These are phyloP conservation scores for Phaeosphaeria sp. DNA, from an alignment of 2,329 filamentous ascomycete genomes.

Conservation along the genomic window DNA sequence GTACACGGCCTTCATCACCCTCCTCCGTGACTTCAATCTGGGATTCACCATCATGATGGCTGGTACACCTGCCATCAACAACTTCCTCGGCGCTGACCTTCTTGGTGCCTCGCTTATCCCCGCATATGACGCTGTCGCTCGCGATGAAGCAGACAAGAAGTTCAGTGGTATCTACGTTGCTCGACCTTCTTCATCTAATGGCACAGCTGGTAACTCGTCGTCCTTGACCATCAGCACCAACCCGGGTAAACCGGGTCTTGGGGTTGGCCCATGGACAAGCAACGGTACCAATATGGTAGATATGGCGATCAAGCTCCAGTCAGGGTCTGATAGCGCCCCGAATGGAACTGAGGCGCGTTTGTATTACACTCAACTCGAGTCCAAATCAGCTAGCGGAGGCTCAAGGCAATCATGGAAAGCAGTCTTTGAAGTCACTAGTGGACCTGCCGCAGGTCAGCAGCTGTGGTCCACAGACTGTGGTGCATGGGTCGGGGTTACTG, in stretches of 20 bases:
- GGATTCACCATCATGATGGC: slow-evolving; percentile 52
- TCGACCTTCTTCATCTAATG: not conserved
- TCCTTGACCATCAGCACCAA: slow-evolving; percentile 36
- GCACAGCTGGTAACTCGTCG: slow-evolving; percentile 12
- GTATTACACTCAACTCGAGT: slow-evolving; percentile 30
- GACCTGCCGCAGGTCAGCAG: slow-evolving; percentile 17
- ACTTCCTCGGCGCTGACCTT: slow-evolving; percentile 12
- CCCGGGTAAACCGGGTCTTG: slow-evolving; percentile 33
- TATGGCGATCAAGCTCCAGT: slow-evolving; percentile 18
- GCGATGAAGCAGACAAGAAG: slow-evolving; percentile 31
- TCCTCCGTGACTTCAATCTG: slow-evolving; percentile 54
- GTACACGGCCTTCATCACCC: slow-evolving; percentile 49
- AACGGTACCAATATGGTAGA: slow-evolving; percentile 42
- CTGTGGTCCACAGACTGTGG: slow-evolving; percentile 30
- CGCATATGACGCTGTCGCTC: slow-evolving; percentile 34
- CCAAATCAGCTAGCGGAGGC: slow-evolving; percentile 10
- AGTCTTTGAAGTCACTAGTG: slow-evolving; percentile 26
- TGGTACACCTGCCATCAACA: slow-evolving; percentile 22
- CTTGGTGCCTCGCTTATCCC: slow-evolving; percentile 24
- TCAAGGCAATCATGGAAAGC: slow-evolving; percentile 27
- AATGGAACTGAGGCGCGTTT: slow-evolving; percentile 19
- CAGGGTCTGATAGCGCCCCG: slow-evolving; percentile 8
- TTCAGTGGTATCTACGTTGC: slow-evolving; percentile 36
- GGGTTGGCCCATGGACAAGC: slow-evolving; percentile 36
- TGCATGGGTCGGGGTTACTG: slow-evolving; percentile 29